Conservation (phyloP, 2,329 filamentous ascomycete species). For the Pseudogymnoascus sp. region DNA sequence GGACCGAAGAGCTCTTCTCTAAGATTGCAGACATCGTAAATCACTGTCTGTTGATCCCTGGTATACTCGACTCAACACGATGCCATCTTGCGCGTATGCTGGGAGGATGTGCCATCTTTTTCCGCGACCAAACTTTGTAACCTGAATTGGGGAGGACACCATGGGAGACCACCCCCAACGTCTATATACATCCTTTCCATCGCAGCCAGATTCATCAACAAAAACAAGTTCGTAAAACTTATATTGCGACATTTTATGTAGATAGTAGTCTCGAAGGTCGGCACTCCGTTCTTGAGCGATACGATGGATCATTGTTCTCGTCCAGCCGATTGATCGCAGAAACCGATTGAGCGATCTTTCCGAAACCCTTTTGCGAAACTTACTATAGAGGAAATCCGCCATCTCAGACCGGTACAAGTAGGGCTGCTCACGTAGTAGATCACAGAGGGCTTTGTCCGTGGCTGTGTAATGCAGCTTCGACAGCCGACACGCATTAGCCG, state of each 20-base stretch:
- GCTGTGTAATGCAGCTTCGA: conserved; percentile 18
- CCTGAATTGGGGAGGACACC: conserved; percentile 9
- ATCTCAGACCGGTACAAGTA: conserved; percentile 26
- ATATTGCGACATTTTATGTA: conserved; percentile 28
- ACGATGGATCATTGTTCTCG: conserved; percentile 27
- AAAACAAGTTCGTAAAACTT: conserved; percentile 21
- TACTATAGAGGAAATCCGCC: conserved; percentile 21
- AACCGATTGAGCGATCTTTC: neutral
- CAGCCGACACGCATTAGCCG: conserved; percentile 17
- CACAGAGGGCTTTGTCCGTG: conserved; percentile 24
- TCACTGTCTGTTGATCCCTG: conserved; percentile 26
- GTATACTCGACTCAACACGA: conserved; percentile 27
- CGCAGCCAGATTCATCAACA: conserved; percentile 11
- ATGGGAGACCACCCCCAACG: conserved; percentile 30
- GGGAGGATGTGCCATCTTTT: conserved; percentile 20
- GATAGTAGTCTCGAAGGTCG: conserved; percentile 31
- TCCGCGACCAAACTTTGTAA: neutral
- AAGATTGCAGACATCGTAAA: too few relatives aligned
- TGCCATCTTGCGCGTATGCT: conserved; percentile 28
- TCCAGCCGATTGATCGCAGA: conserved; percentile 20
- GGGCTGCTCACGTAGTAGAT: conserved; percentile 26
- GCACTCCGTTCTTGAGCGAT: conserved; percentile 28
- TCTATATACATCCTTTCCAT: conserved; percentile 18
- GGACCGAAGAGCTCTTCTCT: too few relatives aligned
- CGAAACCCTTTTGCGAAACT: neutral